Evolutionary conservation across 768 basidiomycete genomes (phyloP), one percentile per base, ranked within the genome.

Genomic region (Dioszegia crocea): DNA sequence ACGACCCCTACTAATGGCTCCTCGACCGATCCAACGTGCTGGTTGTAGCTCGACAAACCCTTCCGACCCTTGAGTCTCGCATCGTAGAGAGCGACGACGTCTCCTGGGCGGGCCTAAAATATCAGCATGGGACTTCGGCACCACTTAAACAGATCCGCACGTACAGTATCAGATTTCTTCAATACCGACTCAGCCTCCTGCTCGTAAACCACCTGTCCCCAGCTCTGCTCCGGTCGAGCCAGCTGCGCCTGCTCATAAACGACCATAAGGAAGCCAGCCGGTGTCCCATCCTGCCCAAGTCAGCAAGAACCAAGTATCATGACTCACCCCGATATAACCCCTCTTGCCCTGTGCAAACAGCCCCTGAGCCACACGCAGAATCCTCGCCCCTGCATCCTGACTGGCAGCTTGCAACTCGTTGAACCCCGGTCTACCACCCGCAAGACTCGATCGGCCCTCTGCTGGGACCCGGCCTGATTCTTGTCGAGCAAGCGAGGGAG

Each of bases 61-160:
- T 91, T 94, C 70, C 83, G 81, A 1, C 85, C 85, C 67, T 92
- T 91, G 14, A 92, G 82, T 71, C 84, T 84, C 44, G 88, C 89
- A 57, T 91, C 88, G 50, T 81, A 79, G 58, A 93, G 76, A 60
- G 84, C 82, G 46, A 91, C 80, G 10, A 96, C 78, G 75, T 96
- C 92, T 1, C 92, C 92, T 0, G 91, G 88, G 82, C 72, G 69
- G 36, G 73, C 70, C 64, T 73, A 44, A 29, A 24, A 3, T 17
- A 46, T 56, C 39, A 57, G 57, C 33, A n/a, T n/a, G n/a, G n/a
- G n/a, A n/a, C n/a, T n/a, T n/a, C n/a, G n/a, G n/a, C n/a, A n/a
- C n/a, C n/a, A n/a, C n/a, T n/a, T n/a, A n/a, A n/a, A n/a, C n/a
- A n/a, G n/a, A n/a, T n/a, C n/a, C n/a, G n/a, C n/a, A 63, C 71